A percentile compares a stretch with the other conserved stretches of the same genome.
Evolutionary conservation across 441 rosid species (phyloP).

Genomic region (Geranium incanum): DNA sequence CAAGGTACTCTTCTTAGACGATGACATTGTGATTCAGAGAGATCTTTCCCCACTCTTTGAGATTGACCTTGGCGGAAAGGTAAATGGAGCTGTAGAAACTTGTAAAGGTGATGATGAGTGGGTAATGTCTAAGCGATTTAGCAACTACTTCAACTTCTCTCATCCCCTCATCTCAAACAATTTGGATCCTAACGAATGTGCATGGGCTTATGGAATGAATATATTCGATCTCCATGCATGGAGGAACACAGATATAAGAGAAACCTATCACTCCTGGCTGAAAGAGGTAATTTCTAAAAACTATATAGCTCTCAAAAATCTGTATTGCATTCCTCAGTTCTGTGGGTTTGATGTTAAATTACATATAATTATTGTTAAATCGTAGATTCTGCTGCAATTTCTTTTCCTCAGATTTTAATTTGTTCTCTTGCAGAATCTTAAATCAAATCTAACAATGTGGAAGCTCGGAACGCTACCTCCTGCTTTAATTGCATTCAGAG

Average conservation of each 20-base stretch:
- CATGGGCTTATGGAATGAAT: conserved; percentile 99
- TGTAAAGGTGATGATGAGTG: conserved; percentile 91
- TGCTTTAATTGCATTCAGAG: conserved; percentile 87
- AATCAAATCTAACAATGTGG: conserved; percentile 89
- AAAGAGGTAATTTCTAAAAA: conserved; percentile 51
- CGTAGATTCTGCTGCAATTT: not conserved
- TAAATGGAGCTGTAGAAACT: conserved; percentile 96
- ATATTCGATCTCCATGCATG: conserved; percentile 78
- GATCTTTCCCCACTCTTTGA: conserved; percentile 93
- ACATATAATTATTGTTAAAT: conserved; percentile 3
- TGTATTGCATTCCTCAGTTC: not conserved
- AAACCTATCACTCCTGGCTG: conserved; percentile 87
- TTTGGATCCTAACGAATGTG: conserved; percentile 85
- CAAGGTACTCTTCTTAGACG: conserved; percentile 94
- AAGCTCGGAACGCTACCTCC: conserved; percentile 97
- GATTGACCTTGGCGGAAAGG: conserved; percentile 76
- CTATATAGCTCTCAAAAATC: not conserved
- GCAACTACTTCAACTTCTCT: conserved; percentile 92
- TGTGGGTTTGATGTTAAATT: not conserved
- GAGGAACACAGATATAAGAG: conserved; percentile 81
- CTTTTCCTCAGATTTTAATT: conserved; percentile 21
- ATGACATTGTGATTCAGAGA: conserved; percentile 84
- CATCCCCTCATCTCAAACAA: conserved; percentile 77
- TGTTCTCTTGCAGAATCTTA: conserved; percentile 57
- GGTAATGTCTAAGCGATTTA: conserved; percentile 95